A percentile compares a stretch with the other conserved stretches of the same genome.
These are phyloP conservation scores for Psilocybe cyanescens DNA, from an alignment of 768 basidiomycete species.

Conservation along the genomic window DNA sequence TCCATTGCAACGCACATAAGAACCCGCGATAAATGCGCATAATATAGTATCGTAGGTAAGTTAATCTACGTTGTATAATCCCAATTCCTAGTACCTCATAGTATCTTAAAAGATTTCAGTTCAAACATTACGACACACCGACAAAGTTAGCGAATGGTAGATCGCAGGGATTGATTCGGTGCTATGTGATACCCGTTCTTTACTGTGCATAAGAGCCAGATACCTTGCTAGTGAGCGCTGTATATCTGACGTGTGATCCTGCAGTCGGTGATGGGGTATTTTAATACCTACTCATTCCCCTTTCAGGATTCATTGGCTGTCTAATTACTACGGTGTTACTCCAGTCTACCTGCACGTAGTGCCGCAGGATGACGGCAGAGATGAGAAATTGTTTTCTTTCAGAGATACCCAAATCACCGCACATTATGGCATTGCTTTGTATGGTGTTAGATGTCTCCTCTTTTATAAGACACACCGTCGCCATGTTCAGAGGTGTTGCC, in stretches of 20 bases:
- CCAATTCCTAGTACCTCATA: too few relatives aligned
- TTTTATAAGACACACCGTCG: not conserved
- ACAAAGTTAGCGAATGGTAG: too few relatives aligned
- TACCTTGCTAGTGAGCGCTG: not conserved
- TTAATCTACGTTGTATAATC: too few relatives aligned
- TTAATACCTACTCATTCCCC: not conserved
- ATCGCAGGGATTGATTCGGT: too few relatives aligned
- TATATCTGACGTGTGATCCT: not conserved
- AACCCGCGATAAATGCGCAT: constrained; percentile 4
- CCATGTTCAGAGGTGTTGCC: not conserved
- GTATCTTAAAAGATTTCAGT: too few relatives aligned
- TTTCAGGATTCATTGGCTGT: not conserved
- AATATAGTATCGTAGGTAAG: not conserved
- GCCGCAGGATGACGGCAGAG: not conserved
- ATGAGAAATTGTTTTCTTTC: not conserved
- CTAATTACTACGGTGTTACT: not conserved
- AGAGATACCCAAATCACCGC: not conserved
- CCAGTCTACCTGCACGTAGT: constrained; percentile 4
- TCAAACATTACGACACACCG: too few relatives aligned
- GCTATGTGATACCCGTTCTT: not conserved
- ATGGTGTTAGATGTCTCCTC: not conserved
- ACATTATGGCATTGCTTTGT: constrained; percentile 3
- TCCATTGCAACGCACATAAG: not conserved
- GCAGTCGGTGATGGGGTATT: not conserved
- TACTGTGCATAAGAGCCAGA: not conserved